Base-by-base conservation (phyloP, 345 rosid genomes). In the Populus deltoides region DNA sequence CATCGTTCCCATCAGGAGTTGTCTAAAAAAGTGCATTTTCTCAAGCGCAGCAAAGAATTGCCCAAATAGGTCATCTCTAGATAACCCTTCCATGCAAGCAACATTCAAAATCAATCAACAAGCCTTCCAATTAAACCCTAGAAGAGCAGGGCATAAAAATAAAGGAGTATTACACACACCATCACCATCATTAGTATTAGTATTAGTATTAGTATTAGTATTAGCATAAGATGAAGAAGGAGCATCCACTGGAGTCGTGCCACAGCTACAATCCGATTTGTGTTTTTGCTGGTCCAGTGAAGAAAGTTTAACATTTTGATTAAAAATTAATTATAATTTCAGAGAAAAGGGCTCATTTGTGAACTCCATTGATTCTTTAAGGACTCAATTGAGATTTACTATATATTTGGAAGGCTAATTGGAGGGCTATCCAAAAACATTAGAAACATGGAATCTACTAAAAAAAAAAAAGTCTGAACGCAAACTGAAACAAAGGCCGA, bases 31-130 rank as follows among this genome's bases (percentile, higher is more conserved):
- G 79, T 86, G 86, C 24, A 83, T 74, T 84, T 89, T 90, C 86
- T 94, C 97, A 70, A 94, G 96, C 45, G 97, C 98, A 82, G 97
- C 98, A 82, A 92, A 82, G 83, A 92, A 87, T 76, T 91, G 92
- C 35, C 91, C 94, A 84, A 91, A 90, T 25, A 92, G 90, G 77
- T 91, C 98, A 74, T 94, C 98, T 83, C 83, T 90, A 27, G 87
- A 89, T 72, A 80, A 77, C 81, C 90, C 97, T 90, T 95, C 8
- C 51, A 36, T 15, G 6, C 22, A 57, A 73, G 51, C 25, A 66
- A 51, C 24, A 53, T 63, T 18, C 18, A 69, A 71, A 84, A 51
- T 51, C 27, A 71, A 29, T 47, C 65, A 33, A 22, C 15, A 20
- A 10, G 25, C 38, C 10, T 27, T 29, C 1, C 35, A 63, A 7